Percentiles rank a stretch among this genome's conserved stretches.
phyloP scores from a whole-genome alignment of 2,329 filamentous ascomycete genomes.

The Onygena corvina region DNA sequence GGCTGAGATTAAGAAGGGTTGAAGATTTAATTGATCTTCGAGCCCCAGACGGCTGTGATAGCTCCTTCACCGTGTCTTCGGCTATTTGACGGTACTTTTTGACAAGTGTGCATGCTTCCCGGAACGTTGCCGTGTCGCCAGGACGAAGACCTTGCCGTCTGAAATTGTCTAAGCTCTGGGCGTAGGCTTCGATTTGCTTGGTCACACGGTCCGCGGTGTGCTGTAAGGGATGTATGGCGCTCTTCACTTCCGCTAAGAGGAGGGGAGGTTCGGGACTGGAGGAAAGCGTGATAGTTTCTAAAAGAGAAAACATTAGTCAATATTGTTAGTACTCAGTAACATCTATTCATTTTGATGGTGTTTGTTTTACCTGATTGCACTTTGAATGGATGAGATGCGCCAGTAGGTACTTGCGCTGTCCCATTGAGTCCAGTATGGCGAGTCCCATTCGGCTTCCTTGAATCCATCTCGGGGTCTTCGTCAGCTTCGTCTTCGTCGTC shows the following conservation, averaged over 20 bases:
- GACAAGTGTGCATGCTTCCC: conserved; percentile 56
- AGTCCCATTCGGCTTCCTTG: conserved; percentile 1
- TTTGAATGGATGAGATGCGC: neutral
- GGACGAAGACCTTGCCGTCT: conserved; percentile 33
- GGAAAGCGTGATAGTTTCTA: conserved; percentile 15
- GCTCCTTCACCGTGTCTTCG: conserved; percentile 36
- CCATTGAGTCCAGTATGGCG: conserved; percentile 1
- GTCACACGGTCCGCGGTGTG: conserved; percentile 57
- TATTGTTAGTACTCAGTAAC: neutral
- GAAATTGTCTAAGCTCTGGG: conserved; percentile 68
- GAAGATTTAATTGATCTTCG: conserved; percentile 19
- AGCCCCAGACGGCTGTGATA: conserved; percentile 31
- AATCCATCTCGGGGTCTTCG: conserved; percentile 6
- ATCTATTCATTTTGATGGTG: neutral
- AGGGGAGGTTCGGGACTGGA: conserved; percentile 18
- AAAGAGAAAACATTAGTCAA: too few species aligned
- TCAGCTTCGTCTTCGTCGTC: conserved; percentile 4
- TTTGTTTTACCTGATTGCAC: neutral
- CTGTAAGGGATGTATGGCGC: conserved; percentile 49
- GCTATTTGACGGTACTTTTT: conserved; percentile 51
- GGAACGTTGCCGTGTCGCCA: conserved; percentile 44
- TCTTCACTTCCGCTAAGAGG: conserved; percentile 37
- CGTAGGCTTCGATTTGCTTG: conserved; percentile 76
- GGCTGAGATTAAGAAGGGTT: neutral
- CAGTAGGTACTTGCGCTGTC: neutral